phyloP scores from a whole-genome alignment of 495 filamentous ascomycete species.

The Aspergillus haitiensis region DNA sequence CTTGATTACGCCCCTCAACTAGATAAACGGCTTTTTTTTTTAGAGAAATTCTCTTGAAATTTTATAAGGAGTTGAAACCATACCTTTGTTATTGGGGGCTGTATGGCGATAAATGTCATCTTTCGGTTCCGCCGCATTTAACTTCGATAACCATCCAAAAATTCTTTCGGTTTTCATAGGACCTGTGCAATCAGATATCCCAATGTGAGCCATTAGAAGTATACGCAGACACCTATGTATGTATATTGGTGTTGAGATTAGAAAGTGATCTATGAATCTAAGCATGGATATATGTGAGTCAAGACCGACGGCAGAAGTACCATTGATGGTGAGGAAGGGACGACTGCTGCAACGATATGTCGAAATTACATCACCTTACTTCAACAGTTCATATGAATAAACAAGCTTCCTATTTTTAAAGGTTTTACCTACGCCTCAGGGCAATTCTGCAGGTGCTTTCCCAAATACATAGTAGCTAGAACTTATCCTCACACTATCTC shows the following conservation, averaged over 20 bases:
- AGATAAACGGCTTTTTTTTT: not conserved
- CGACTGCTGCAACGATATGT: not conserved
- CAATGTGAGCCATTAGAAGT: not conserved
- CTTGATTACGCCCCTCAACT: not conserved
- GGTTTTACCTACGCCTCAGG: too few relatives aligned
- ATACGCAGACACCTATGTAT: not conserved
- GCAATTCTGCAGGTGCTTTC: too few relatives aligned
- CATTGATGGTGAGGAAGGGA: not conserved
- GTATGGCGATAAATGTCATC: not conserved
- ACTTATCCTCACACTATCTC: too few relatives aligned
- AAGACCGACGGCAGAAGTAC: not conserved
- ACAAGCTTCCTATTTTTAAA: too few relatives aligned
- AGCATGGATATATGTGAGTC: too few relatives aligned
- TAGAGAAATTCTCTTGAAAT: not conserved
- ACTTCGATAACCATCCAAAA: slow-evolving; percentile 11
- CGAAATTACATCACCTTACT: not conserved
- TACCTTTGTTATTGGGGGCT: slow-evolving; percentile 6
- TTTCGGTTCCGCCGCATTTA: slow-evolving; percentile 5
- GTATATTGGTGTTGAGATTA: not conserved
- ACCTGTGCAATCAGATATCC: not conserved
- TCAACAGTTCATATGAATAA: not conserved
- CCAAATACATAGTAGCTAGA: too few relatives aligned
- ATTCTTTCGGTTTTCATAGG: not conserved
- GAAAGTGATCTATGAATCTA: too few relatives aligned
- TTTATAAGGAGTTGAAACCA: too few relatives aligned